Evolutionary conservation across 2,329 filamentous ascomycete genomes (phyloP), one percentile per base, ranked within the genome.

Genomic region (Knufia petricola): DNA sequence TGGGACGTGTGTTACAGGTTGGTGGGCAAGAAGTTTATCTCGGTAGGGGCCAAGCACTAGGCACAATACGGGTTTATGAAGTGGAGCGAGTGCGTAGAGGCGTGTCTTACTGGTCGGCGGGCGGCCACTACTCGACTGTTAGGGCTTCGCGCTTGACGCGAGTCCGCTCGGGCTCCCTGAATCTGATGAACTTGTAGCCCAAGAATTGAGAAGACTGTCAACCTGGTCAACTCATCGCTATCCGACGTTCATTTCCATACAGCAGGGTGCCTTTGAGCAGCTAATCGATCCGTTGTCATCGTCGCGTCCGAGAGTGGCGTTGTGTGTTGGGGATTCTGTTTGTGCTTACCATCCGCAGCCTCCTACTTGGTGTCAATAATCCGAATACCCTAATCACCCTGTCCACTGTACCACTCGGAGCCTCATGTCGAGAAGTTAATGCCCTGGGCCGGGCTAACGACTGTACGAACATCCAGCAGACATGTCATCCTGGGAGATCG

Each of bases 401-500:
- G 26, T 39, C 45, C 52, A 31, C 7, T 26, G 37, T 40, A 24
- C 23, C 37, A 9, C 23, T 38, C 31, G 12, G 4, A 38, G 40
- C 24, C 46, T 48, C 30, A 43, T 45, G 46, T 50, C 46, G 23
- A 42, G 31, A 46, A 32, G 7, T 46, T 54, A 49, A 62, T 39
- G 47, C 46, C 24, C 41, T 28, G 49, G 20, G 34, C 28, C 49
- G 50, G 36, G 50, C 53, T 58, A 53, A n/a, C 13, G 51, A 36
- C 41, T 19, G 36, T 46, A 28, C 50, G 21, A 34, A 47, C 31
- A 54, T 31, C 10, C 31, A 94, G 39, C 10, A 17, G 32, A 70
- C 87, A 80, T 66, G 96, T 94, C 73, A 47, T 54, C 51, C 38
- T 59, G 56, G 56, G 89, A 96, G 76, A 81, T 95, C 64, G 92